Conservation (phyloP, 1,284 basidiomycete genomes). For the Termitomyces sp. region DNA sequence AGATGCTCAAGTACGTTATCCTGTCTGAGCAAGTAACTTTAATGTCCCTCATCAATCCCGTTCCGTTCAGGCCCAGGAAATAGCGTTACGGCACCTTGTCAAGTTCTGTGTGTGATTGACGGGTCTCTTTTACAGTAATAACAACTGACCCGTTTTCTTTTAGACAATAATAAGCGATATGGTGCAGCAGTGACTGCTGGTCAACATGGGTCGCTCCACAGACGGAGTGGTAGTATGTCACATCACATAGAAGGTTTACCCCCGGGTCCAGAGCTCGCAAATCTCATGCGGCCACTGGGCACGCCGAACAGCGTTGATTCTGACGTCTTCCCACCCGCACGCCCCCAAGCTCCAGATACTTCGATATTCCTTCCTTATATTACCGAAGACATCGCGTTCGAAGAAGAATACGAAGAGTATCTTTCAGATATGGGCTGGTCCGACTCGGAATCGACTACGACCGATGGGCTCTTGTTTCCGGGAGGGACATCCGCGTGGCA, state of each 20-base stretch:
- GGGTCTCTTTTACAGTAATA: slow-evolving; percentile 6
- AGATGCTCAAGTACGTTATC: slow-evolving; percentile 62
- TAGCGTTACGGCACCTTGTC: slow-evolving; percentile 90
- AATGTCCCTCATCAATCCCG: neutral
- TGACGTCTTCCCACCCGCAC: slow-evolving; percentile 78
- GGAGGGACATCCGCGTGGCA: slow-evolving; percentile 71
- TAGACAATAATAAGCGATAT: slow-evolving; percentile 79
- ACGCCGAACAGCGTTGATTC: slow-evolving; percentile 74
- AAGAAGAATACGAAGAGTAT: slow-evolving; percentile 86
- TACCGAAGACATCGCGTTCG: slow-evolving; percentile 80
- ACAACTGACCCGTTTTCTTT: slow-evolving; percentile 6
- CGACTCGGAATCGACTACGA: slow-evolving; percentile 40
- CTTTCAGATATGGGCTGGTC: slow-evolving; percentile 75
- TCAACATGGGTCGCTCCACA: slow-evolving; percentile 55
- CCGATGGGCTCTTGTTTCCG: slow-evolving; percentile 34
- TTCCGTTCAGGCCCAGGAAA: slow-evolving; percentile 78
- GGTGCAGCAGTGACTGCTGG: slow-evolving; percentile 52
- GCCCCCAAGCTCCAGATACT: slow-evolving; percentile 79
- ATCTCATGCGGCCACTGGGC: slow-evolving; percentile 67
- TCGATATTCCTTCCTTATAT: slow-evolving; percentile 81
- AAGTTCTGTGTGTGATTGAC: slow-evolving; percentile 76
- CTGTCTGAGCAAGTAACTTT: neutral
- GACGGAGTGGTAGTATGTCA: slow-evolving; percentile 74
- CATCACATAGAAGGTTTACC: slow-evolving; percentile 74
- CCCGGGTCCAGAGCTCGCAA: slow-evolving; percentile 67